Evolutionary conservation across 2,329 filamentous ascomycete species (phyloP), one percentile per base, ranked within the genome.

Genomic region (Ophiobolus disseminans): DNA sequence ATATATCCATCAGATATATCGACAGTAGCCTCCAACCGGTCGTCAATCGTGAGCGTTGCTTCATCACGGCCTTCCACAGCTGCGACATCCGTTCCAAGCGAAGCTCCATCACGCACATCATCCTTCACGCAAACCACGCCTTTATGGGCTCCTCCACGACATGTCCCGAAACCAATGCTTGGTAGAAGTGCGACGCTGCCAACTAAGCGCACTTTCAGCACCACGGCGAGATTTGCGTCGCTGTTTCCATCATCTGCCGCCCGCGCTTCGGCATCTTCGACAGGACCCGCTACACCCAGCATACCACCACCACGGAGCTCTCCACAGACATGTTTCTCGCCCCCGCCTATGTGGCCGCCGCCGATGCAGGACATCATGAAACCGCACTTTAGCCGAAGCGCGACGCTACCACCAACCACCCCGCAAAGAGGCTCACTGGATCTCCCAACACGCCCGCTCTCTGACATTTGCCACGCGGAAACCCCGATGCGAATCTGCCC

Each of bases 61-160:
- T 52, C 55, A 13, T 48, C 56, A 21, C 44, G 45, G 38, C 54
- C 48, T 6, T 55, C 55, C 4, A 54, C 58, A 5, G 40, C 65
- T 31, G 35, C 61, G 30, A 52, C 61, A 17, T 57, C 61, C 10
- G 48, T 50, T 21, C 57, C 55, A 14, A 55, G 48, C 30, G 61
- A 58, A 16, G 50, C 52, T 4, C 31, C 40, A 20, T 52, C 38
- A 20, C 51, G 48, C 11, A 34, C 55, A 4, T 39, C 45, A 32
- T 50, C 56, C 22, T 40, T 53, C 13, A 53, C 39, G 9, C 55
- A 55, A 34, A 31, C 53, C 2, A 44, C 57, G 13, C 40, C 46
- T 11, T 50, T 49, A 46, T 51, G 47, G 46, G 36, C 50, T 16
- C 38, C 56, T 13, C 50, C 50, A 23, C 13, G 17, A 8, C 45